Evolutionary conservation across 306 rosid species (phyloP), one percentile per base, ranked within the genome.

Genomic region (Oxytropis ochrocephala): DNA sequence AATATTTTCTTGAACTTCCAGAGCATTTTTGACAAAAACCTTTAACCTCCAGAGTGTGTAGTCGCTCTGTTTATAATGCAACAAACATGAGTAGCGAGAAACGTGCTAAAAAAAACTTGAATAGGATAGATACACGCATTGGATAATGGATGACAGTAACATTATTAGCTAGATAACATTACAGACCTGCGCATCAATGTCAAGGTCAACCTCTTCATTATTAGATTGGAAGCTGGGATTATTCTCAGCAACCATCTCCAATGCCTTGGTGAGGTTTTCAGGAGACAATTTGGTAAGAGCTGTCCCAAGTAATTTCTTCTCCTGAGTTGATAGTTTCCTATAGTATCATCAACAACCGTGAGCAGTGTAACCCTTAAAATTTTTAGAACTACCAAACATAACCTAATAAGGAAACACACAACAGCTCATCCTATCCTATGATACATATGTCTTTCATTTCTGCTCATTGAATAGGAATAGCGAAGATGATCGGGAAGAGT

Each of bases 181-280:
- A 56, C 38, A 48, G 41, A 92, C 96, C 95, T 90, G 96, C 64
- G 93, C 96, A 70, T 93, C 92, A 1, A 93, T 82, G 75, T 93
- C 96, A 11, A 93, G 96, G 82, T 83, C 93, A 83, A 93, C 98
- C 66, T 84, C 96, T 36, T 71, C 78, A 2, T 79, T 78, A 17
- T 79, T 38, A 36, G 89, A 82, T 69, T 83, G 87, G 81, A 92
- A 92, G 67, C 64, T 82, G 52, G 92, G 96, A 76, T 90, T 88
- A 71, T 51, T 75, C 79, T 93, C 82, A 7, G 90, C 93, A 61
- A 90, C 87, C 19, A 93, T 83, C 69, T 86, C 87, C 82, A 92
- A 80, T n/a, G 89, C 96, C 73, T 42, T 90, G 73, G 54, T 50
- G 63, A 93, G 88, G 69, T 86, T 85, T 67, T 90, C 96, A 44